Base-by-base conservation (phyloP, 2,329 filamentous ascomycete species). In the Paramyrothecium roridum region DNA sequence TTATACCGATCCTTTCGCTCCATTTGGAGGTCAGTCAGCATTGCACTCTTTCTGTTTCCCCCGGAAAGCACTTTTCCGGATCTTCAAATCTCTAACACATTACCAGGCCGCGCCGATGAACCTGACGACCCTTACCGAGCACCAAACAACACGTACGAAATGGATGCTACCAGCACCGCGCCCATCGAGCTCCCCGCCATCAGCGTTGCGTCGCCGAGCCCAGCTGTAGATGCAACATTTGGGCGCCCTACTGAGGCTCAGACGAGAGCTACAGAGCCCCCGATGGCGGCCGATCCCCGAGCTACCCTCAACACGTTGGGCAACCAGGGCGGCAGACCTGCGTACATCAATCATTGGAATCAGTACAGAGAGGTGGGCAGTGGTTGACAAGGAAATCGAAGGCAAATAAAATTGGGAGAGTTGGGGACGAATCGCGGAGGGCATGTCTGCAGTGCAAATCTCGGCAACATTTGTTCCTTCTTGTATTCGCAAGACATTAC, bases 11-110 rank as follows among this genome's bases (percentile, higher is more conserved):
- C 70, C 75, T 2, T 77, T 79, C 62, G 74, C 73, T 2, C 70
- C 73, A 12, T 78, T 78, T 66, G 75, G 76, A 69, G 76, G 77
- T 78, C 62, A 63, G 68, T 57, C 40, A 52, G 33, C 45, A 13
- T 17, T 30, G 30, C 43, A 53, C 49, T 21, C 33, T 40, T 50
- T 48, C 50, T 34, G 40, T 46, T 33, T 47, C 48, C 34, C 49
- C 22, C 22, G 54, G 34, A 48, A 47, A 56, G 22, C 54, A 40
- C 21, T 52, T 43, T 52, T 34, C 17, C 55, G n/a, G n/a, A n/a
- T n/a, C n/a, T n/a, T n/a, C n/a, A n/a, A n/a, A 19, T 43, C 4
- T 17, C 37, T 43, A 43, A 43, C 37, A 43, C 4, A 7, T 8
- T 16, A 13, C 16, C 16, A 75, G 72, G 72, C 2, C 68, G 72